Percentiles rank a stretch among this genome's conserved stretches.
These are phyloP conservation scores for Yamadazyma laniorum DNA, from an alignment of 805 yeast genomes.

Conservation along the genomic window DNA sequence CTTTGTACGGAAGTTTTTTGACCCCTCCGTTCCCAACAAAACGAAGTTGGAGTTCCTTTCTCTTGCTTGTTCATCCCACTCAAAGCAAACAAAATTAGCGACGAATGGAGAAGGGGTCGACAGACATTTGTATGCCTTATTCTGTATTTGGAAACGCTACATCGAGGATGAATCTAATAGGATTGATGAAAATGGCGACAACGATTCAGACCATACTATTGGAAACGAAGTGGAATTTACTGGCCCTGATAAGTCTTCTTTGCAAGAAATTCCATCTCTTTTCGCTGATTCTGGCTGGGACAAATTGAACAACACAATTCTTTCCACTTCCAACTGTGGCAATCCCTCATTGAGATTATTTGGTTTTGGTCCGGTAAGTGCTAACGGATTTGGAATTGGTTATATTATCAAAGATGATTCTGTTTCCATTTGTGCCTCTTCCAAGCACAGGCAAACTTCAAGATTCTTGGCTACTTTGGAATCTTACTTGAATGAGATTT, in stretches of 20 bases:
- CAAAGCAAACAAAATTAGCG: constrained; percentile 63
- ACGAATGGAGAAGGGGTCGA: constrained; percentile 87
- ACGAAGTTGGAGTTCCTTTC: constrained; percentile 60
- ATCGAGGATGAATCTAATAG: constrained; percentile 25
- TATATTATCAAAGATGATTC: constrained; percentile 53
- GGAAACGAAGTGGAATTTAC: constrained; percentile 25
- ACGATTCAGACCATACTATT: constrained; percentile 21
- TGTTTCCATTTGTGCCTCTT: constrained; percentile 52
- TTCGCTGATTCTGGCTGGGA: constrained; percentile 91
- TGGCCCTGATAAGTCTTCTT: constrained; percentile 24
- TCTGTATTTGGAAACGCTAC: constrained; percentile 81
- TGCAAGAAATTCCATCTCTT: constrained; percentile 58
- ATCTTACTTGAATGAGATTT: constrained; percentile 48
- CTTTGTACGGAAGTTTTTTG: constrained; percentile 84
- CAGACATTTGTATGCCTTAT: constrained; percentile 83
- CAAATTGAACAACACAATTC: constrained; percentile 70
- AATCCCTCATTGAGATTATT: constrained; percentile 57
- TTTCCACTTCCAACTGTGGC: constrained; percentile 66
- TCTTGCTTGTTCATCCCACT: constrained; percentile 70
- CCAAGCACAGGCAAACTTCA: constrained; percentile 60
- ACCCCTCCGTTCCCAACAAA: constrained; percentile 52
- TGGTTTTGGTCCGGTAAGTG: constrained; percentile 60
- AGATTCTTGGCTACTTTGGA: constrained; percentile 54
- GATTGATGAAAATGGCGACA: constrained; percentile 22
- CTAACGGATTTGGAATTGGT: constrained; percentile 59